Percentiles rank a stretch among this genome's conserved stretches.
Conservation (phyloP, 768 basidiomycete genomes). For the Amyloporia xantha region DNA sequence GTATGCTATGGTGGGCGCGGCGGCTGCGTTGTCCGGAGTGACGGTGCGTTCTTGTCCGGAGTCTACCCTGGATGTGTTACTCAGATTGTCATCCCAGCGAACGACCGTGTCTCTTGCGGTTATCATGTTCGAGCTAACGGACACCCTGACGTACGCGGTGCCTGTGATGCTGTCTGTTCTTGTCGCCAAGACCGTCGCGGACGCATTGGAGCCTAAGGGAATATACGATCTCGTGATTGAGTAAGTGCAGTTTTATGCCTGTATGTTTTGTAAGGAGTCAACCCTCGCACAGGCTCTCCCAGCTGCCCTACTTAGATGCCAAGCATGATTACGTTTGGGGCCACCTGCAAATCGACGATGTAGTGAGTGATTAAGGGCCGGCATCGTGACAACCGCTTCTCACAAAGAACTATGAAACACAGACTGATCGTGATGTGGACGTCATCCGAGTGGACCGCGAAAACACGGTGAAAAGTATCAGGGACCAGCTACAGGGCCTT, state of each 20-base stretch:
- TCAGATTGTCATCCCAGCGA: constrained; percentile 35
- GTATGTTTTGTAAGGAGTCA: no score
- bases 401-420: background rate
- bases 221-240: constrained; percentile 98
- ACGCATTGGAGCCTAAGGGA: constrained; percentile 84
- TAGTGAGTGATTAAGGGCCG: constrained; percentile 53
- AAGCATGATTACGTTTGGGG: constrained; percentile 92
- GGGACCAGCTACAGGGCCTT: constrained; percentile 58
- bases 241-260: constrained; percentile 25
- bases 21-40: constrained; percentile 90
- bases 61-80: background rate
- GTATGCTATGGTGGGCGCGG: constrained; percentile 96
- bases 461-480: constrained; percentile 76
- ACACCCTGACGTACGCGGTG: constrained; percentile 86
- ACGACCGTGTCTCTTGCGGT: constrained; percentile 93
- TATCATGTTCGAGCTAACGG: constrained; percentile 93
- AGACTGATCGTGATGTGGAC: constrained; percentile 66
- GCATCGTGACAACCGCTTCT: no score
- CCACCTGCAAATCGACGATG: constrained; percentile 63
- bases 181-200: constrained; percentile 86
- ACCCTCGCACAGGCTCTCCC: constrained; percentile 45
- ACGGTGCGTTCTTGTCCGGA: constrained; percentile 64
- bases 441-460: constrained; percentile 62
- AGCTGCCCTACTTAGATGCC: constrained; percentile 88
- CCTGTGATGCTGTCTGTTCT: constrained; percentile 87